Base-by-base conservation (phyloP, 805 yeast species). In the Lipomyces sp. region DNA sequence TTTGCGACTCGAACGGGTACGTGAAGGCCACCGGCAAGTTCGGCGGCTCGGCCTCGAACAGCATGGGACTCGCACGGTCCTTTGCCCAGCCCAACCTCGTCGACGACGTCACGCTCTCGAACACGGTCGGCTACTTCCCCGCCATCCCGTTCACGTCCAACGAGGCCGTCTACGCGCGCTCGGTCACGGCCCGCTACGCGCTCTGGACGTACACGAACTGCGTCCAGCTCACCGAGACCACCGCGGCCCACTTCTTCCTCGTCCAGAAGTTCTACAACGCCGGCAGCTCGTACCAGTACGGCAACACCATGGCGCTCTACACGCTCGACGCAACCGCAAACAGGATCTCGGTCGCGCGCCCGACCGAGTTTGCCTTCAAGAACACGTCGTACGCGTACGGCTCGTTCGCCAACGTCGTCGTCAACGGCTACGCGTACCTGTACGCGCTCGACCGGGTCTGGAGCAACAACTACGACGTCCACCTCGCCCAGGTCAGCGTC, bases 131-230 rank as follows among this genome's bases (percentile, higher is more conserved):
- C 8, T 40, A 33, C 39, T 34, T 44, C 29, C 45, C 51, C 31
- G 53, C 59, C 2, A 45, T 55, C 23, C 52, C 52, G 19, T 45
- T 41, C 40, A 45, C 55, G 1, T 18, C 45, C 14, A 43, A 11
- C 7, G 58, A 53, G 34, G 45, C 50, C 11, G 24, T 19, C 13
- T 19, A 22, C 8, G 14, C 41, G 13, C 19, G 16, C 28, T 8
- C 29, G n/a, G 16, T 16, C 16, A 21, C 46, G 18, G 2, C n/a
- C 19, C 48, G 58, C 18, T 50, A 41, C 19, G 55, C 51, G 19
- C 34, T 53, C 18, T 50, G 58, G 58, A 50, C 58, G 13, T 53
- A 41, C 35, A 46, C 55, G 22, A 53, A 53, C 35, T 53, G 55
- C 41, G 47, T 53, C 11, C 53, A 35, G 37, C 39, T 50, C 14